Percentiles rank a stretch among this genome's conserved stretches.
Evolutionary conservation across 2,329 filamentous ascomycete species (phyloP).

Genomic region (Colletotrichum gloeosporioides): DNA sequence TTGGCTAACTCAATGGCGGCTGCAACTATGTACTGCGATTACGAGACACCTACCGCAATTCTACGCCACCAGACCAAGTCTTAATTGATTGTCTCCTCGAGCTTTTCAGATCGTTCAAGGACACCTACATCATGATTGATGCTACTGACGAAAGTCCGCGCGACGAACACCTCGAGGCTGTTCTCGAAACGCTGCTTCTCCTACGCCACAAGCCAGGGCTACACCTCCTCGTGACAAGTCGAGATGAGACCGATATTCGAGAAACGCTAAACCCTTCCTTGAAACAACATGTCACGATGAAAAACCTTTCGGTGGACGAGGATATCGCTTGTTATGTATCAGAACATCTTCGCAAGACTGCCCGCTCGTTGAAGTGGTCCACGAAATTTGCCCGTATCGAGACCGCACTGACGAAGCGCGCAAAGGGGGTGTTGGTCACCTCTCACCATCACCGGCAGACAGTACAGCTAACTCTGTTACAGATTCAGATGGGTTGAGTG

Average conservation of each 20-base stretch:
- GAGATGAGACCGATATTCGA: conserved; percentile 35
- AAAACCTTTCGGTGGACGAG: background rate
- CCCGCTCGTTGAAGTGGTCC: background rate
- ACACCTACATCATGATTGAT: conserved; percentile 40
- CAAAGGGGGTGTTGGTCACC: background rate
- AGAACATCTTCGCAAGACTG: background rate
- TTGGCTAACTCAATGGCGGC: conserved; percentile 11
- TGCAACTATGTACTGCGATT: background rate
- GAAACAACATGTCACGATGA: conserved; percentile 16
- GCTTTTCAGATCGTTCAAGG: conserved; percentile 29
- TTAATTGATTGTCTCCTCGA: conserved; percentile 24
- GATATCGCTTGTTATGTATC: background rate
- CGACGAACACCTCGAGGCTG: conserved; percentile 16
- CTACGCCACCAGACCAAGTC: background rate
- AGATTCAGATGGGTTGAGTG: conserved; percentile 30
- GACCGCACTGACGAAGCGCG: background rate
- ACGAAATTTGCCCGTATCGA: background rate
- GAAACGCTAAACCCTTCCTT: conserved; percentile 15
- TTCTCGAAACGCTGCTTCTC: conserved; percentile 24
- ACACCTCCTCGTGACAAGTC: conserved; percentile 38
- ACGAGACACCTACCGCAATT: background rate
- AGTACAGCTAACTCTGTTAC: conserved; percentile 3
- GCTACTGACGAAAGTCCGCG: conserved; percentile 41
- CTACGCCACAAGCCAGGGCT: conserved; percentile 21
- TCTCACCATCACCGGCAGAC: background rate